phyloP scores from a whole-genome alignment of 1,139 yeast species.

The Nakaseomyces uthaithaninus region DNA sequence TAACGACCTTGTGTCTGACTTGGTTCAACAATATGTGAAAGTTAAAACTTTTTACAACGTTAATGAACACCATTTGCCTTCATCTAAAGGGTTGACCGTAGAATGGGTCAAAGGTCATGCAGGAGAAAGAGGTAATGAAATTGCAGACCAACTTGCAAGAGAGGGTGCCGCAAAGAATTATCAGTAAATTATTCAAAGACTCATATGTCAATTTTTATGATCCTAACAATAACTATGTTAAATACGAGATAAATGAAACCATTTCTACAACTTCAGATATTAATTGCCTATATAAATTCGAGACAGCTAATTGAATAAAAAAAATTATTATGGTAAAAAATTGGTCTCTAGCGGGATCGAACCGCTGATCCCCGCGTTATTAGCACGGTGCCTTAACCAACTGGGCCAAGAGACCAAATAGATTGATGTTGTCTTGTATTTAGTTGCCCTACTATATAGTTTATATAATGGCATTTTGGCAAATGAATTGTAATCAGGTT shows the following conservation, averaged over 20 bases:
- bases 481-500: too few species aligned
- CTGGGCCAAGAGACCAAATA: conserved; percentile 29
- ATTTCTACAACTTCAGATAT: too few species aligned
- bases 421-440: not conserved
- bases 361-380: conserved; percentile 32
- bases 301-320: too few species aligned
- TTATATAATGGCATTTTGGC: too few species aligned
- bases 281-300: too few species aligned
- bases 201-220: too few species aligned
- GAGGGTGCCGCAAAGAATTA: conserved; percentile 38
- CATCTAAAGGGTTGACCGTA: conserved; percentile 35
- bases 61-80: conserved; percentile 20
- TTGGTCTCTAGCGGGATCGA: conserved; percentile 32
- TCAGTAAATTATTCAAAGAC: too few species aligned
- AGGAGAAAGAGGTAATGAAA: conserved; percentile 63
- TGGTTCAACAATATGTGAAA: conserved; percentile 23
- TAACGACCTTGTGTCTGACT: conserved; percentile 23
- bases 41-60: conserved; percentile 29
- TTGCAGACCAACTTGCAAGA: conserved; percentile 70
- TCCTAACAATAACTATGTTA: too few species aligned
- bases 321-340: too few species aligned
- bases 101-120: conserved; percentile 67
- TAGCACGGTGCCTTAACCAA: conserved; percentile 32
- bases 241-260: not conserved
- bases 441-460: not conserved